Conservation (phyloP, 176 grass and related monocot species). For the Themeda triandra region DNA sequence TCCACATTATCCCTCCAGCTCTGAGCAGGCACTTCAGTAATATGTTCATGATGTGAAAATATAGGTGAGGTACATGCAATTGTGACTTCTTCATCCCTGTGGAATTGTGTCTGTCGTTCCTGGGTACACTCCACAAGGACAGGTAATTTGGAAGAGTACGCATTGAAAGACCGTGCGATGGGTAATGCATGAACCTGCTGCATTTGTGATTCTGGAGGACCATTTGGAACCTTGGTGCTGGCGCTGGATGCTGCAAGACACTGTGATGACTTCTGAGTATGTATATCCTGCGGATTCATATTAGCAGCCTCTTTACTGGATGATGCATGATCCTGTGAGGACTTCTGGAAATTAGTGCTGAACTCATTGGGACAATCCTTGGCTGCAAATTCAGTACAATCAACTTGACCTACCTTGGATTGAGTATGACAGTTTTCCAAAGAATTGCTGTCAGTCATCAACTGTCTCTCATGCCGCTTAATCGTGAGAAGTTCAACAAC, state of each 20-base stretch:
- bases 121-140: slow-evolving; percentile 9
- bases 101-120: slow-evolving; percentile 12
- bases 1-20: slow-evolving; percentile 6
- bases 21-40: slow-evolving; percentile 19
- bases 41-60: slow-evolving; percentile 21
- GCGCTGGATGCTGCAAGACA: neutral
- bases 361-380: slow-evolving; percentile 23
- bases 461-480: slow-evolving; percentile 56
- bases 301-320: neutral
- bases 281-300: neutral
- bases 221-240: neutral
- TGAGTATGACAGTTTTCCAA: neutral
- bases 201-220: slow-evolving; percentile 4
- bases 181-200: slow-evolving; percentile 6
- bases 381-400: neutral
- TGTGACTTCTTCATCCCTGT: slow-evolving; percentile 31
- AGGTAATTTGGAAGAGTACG: slow-evolving; percentile 18
- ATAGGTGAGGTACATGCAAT: slow-evolving; percentile 22
- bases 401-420: slow-evolving; percentile 23
- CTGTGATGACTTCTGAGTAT: slow-evolving; percentile 7
- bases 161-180: neutral
- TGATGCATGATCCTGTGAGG: neutral
- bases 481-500: slow-evolving; percentile 80
- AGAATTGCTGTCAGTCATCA: slow-evolving; percentile 31
- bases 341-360: slow-evolving; percentile 27